phyloP scores from a whole-genome alignment of 2,329 filamentous ascomycete genomes.

The Cercospora nicotianae region DNA sequence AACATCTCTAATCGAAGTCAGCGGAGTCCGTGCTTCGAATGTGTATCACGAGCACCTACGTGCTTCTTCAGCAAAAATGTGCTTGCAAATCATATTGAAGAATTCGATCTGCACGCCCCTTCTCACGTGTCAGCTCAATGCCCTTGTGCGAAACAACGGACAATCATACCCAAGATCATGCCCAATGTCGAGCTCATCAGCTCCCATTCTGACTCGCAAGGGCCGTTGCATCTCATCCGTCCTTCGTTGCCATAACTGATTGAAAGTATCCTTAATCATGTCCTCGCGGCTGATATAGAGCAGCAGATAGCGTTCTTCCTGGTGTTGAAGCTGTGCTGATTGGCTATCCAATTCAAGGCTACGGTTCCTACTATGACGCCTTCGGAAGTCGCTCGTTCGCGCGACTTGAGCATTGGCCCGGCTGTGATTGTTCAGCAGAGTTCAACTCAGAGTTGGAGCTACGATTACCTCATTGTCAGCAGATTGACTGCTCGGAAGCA shows the following conservation, averaged over 20 bases:
- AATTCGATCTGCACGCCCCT: conserved; percentile 94
- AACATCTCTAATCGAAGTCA: conserved; percentile 61
- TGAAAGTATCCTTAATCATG: conserved; percentile 56
- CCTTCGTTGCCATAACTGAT: conserved; percentile 87
- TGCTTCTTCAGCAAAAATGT: conserved; percentile 75
- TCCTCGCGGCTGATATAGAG: conserved; percentile 47
- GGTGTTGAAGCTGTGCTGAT: conserved; percentile 38
- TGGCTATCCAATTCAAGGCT: not conserved
- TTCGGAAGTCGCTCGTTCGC: conserved; percentile 4
- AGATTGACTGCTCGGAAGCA: conserved; percentile 91
- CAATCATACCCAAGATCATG: conserved; percentile 67
- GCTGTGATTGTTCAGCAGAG: not conserved
- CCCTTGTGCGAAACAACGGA: not conserved
- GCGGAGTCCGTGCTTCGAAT: not conserved
- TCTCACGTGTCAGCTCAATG: not conserved
- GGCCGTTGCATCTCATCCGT: conserved; percentile 79
- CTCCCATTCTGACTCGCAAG: conserved; percentile 80
- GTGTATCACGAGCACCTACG: conserved; percentile 48
- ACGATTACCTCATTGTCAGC: conserved; percentile 65
- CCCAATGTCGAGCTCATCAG: conserved; percentile 80
- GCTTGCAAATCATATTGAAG: conserved; percentile 78
- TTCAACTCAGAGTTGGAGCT: not conserved
- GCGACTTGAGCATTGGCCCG: conserved; percentile 3
- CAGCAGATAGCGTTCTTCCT: conserved; percentile 44
- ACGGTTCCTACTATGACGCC: not conserved